A percentile compares a stretch with the other conserved stretches of the same genome.
Evolutionary conservation across 106 monocot species (phyloP).

Genomic region (Acanthochlamys bracteata): DNA sequence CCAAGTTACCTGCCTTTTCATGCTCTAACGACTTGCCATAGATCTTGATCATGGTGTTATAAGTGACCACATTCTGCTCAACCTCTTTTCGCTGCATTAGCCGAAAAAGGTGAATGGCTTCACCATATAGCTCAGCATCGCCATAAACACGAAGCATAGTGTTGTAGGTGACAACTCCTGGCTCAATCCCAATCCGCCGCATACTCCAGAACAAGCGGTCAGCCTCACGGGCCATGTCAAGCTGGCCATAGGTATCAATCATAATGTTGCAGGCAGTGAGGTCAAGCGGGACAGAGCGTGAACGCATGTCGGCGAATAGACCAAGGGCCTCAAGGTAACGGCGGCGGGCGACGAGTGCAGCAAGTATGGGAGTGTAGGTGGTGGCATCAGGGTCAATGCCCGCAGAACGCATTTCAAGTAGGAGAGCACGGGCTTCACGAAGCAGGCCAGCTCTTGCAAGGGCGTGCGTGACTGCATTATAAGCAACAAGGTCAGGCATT

Average conservation of each 20-base stretch:
- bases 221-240: conserved; percentile 85
- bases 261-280: conserved; percentile 69
- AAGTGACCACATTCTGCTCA: conserved; percentile 81
- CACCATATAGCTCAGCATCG: conserved; percentile 75
- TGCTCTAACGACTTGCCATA: conserved; percentile 95
- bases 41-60: conserved; percentile 89
- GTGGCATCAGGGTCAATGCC: conserved; percentile 48
- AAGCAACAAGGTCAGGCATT: conserved; percentile 63
- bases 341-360: conserved; percentile 36
- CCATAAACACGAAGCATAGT: conserved; percentile 92
- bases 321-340: conserved; percentile 61
- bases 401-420: conserved; percentile 43
- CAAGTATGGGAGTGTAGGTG: conserved; percentile 73
- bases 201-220: conserved; percentile 94
- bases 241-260: conserved; percentile 79
- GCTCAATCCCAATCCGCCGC: conserved; percentile 50
- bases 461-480: conserved; percentile 55
- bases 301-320: conserved; percentile 70
- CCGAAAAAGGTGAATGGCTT: conserved; percentile 84
- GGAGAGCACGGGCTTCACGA: conserved; percentile 53
- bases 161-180: conserved; percentile 73
- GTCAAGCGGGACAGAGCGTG: conserved; percentile 34
- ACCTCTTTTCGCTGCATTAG: conserved; percentile 73
- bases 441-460: conserved; percentile 58
- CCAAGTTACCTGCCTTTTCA: conserved; percentile 77